Conservation (phyloP, 257 asterid genomes). For the Rehmannia glutinosa region DNA sequence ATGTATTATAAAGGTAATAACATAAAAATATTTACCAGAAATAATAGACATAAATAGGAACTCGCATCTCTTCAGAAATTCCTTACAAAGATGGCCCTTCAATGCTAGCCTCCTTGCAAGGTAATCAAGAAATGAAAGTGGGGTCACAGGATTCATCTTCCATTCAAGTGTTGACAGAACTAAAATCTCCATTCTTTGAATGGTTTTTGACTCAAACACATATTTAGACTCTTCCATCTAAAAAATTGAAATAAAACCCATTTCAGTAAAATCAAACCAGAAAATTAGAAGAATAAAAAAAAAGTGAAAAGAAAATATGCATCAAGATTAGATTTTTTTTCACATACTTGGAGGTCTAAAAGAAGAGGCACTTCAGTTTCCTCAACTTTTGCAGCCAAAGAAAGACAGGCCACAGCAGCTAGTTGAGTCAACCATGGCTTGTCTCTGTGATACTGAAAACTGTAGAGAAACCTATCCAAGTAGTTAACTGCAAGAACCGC, state of each 20-base stretch:
- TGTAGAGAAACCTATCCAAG: conserved; percentile 53
- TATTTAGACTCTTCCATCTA: conserved; percentile 52
- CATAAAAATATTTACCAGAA: conserved; percentile 29
- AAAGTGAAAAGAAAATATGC: not conserved
- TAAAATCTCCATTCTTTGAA: conserved; percentile 66
- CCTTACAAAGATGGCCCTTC: conserved; percentile 25
- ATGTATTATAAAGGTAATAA: too few species aligned
- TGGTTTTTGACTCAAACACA: conserved; percentile 56
- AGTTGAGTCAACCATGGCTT: conserved; percentile 79
- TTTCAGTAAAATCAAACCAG: not conserved
- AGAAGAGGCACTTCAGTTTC: conserved; percentile 75
- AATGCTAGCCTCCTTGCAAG: conserved; percentile 35
- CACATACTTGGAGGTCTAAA: conserved; percentile 70
- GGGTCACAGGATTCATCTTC: conserved; percentile 75
- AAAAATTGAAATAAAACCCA: conserved; percentile 36
- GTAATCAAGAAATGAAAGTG: conserved; percentile 51
- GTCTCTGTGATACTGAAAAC: conserved; percentile 26
- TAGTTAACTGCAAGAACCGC: conserved; percentile 74
- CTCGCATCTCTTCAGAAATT: conserved; percentile 46
- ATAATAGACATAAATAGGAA: conserved; percentile 41
- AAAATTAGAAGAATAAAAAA: not conserved
- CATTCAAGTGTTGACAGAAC: conserved; percentile 51
- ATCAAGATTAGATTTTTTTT: not conserved
- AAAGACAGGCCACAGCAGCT: conserved; percentile 76
- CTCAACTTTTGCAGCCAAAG: conserved; percentile 83